phyloP scores from a whole-genome alignment of 805 yeast species.

The Cyberlindnera xylosilytica region DNA sequence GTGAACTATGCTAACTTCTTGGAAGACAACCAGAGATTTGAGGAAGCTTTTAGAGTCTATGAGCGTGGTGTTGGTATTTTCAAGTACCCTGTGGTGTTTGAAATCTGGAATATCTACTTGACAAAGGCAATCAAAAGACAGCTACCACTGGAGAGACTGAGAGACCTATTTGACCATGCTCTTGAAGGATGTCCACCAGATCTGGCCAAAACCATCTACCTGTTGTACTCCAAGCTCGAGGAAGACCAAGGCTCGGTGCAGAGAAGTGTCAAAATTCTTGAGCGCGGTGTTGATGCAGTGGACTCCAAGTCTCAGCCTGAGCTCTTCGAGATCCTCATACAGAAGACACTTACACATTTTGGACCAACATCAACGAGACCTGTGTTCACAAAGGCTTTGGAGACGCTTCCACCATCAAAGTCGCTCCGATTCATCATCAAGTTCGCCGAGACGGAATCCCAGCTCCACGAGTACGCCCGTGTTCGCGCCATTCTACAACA shows the following conservation, averaged over 20 bases:
- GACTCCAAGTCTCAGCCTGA: conserved; percentile 33
- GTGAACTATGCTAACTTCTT: conserved; percentile 64
- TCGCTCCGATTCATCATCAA: conserved; percentile 43
- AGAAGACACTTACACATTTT: conserved; percentile 36
- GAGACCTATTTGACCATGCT: conserved; percentile 76
- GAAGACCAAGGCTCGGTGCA: conserved; percentile 47
- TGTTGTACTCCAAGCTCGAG: conserved; percentile 63
- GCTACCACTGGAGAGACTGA: conserved; percentile 47
- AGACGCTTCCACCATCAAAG: conserved; percentile 39
- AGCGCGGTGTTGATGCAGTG: conserved; percentile 36
- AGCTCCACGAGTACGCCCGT: conserved; percentile 49
- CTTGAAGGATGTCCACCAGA: conserved; percentile 48
- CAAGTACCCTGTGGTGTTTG: conserved; percentile 56
- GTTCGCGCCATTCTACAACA: conserved; percentile 62
- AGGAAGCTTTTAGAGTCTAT: conserved; percentile 55
- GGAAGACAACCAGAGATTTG: conserved; percentile 43
- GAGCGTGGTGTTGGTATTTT: conserved; percentile 68
- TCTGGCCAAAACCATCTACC: conserved; percentile 45
- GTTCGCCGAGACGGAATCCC: conserved; percentile 57
- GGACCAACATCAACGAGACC: conserved; percentile 44
- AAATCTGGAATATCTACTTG: conserved; percentile 71
- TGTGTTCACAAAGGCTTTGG: conserved; percentile 51
- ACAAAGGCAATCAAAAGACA: conserved; percentile 40
- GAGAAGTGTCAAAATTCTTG: conserved; percentile 47
- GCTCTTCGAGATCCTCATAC: conserved; percentile 42